phyloP scores from a whole-genome alignment of 192 early-diverging fungal species.

The Backusella morwellensis region DNA sequence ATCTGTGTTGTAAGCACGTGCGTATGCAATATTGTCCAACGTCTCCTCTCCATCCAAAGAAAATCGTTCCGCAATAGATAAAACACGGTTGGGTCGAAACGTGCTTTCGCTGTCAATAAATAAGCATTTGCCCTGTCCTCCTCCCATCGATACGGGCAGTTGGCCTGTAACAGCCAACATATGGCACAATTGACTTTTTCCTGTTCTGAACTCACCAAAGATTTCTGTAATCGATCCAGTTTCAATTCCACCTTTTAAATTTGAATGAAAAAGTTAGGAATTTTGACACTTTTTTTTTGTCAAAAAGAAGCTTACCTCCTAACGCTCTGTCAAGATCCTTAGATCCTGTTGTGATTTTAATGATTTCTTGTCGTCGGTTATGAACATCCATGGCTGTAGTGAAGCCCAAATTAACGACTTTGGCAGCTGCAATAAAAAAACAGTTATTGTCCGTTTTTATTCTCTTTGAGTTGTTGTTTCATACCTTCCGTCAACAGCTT shows the following conservation, averaged over 20 bases:
- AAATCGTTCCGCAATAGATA: constrained; percentile 82
- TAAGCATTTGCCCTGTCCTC: constrained; percentile 91
- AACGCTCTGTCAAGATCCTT: constrained; percentile 89
- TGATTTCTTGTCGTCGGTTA: constrained; percentile 72
- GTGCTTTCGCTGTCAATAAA: constrained; percentile 98
- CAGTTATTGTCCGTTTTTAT: background rate
- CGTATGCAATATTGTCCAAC: constrained; percentile 92
- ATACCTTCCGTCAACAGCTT: constrained; percentile 88
- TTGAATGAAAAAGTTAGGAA: background rate
- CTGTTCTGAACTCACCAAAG: constrained; percentile 98
- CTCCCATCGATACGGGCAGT: constrained; percentile 84
- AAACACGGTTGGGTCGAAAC: constrained; percentile 88
- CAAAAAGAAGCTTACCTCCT: constrained; percentile 55
- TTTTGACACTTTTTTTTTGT: background rate
- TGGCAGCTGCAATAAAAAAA: constrained; percentile 60
- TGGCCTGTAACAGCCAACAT: constrained; percentile 95
- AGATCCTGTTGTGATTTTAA: constrained; percentile 87
- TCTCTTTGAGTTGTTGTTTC: background rate
- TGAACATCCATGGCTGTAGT: constrained; percentile 93
- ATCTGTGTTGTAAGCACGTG: constrained; percentile 94
- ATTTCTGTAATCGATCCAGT: constrained; percentile 97
- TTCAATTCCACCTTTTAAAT: constrained; percentile 76
- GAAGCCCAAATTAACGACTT: constrained; percentile 93
- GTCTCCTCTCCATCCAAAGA: constrained; percentile 80
- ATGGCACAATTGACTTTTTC: constrained; percentile 97